Percentiles rank a stretch among this genome's conserved stretches.
Conservation (phyloP, 108 stramenopile species). For the Nitzschia sp. region DNA sequence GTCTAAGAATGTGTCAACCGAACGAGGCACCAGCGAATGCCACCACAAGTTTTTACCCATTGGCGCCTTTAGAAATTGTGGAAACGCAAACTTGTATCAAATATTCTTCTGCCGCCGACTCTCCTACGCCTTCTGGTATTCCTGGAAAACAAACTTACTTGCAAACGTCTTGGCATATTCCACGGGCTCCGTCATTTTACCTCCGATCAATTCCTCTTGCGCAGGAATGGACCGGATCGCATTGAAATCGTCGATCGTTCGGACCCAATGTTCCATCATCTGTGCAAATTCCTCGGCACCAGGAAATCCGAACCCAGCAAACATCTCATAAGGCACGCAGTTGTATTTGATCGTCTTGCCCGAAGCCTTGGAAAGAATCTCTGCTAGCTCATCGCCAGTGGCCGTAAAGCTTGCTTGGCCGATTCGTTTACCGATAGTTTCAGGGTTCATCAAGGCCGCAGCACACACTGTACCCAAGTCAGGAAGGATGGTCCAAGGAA, state of each 20-base stretch:
- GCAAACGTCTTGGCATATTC: conserved; percentile 4
- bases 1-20: too few relatives aligned
- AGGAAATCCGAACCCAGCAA: conserved; percentile 17
- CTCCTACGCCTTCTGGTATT: neutral
- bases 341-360: conserved; percentile 2
- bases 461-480: neutral
- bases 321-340: neutral
- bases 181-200: neutral
- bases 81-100: too few relatives aligned
- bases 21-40: too few relatives aligned
- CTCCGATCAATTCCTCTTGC: neutral
- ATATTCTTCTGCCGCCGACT: too few relatives aligned
- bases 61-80: too few relatives aligned
- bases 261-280: conserved; percentile 8
- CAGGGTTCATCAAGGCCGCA: neutral
- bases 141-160: neutral
- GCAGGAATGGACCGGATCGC: neutral
- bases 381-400: conserved; percentile 14
- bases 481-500: neutral
- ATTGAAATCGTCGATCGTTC: neutral
- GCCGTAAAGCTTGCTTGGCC: neutral
- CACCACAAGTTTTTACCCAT: too few relatives aligned
- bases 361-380: neutral
- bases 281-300: conserved; percentile 15
- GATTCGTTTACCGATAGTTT: neutral